Evolutionary conservation across 306 rosid genomes (phyloP).

Genomic region (Cucurbita ficifolia): DNA sequence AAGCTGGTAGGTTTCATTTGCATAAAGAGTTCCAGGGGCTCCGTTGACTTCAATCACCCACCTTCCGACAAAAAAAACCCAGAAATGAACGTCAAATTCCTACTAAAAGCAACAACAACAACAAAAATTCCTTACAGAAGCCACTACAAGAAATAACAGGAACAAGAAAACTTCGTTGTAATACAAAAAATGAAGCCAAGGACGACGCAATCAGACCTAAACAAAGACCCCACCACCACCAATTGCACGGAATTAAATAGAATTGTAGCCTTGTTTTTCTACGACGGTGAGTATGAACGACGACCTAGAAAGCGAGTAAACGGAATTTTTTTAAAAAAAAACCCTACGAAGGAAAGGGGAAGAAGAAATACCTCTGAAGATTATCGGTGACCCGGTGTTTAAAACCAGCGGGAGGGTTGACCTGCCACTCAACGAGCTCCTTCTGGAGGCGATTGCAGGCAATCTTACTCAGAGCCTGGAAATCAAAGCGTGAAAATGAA

Average conservation of each 20-base stretch:
- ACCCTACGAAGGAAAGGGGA: not conserved
- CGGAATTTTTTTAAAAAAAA: not conserved
- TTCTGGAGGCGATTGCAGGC: conserved; percentile 99
- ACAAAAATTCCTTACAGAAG: not conserved
- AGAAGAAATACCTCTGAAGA: conserved; percentile 55
- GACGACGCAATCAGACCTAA: not conserved
- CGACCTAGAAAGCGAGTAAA: not conserved
- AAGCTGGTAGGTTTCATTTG: conserved; percentile 88
- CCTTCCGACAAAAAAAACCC: conserved; percentile 28
- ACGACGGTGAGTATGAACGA: not conserved
- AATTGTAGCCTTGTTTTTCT: not conserved
- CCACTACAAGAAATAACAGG: not conserved
- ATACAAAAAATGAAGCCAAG: not conserved
- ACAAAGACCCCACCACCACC: not conserved
- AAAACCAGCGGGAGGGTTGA: conserved; percentile 88
- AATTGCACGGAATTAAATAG: not conserved
- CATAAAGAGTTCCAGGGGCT: conserved; percentile 89
- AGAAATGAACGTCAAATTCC: not conserved
- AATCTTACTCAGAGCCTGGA: conserved; percentile 81
- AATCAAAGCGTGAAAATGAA: not conserved
- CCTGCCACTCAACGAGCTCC: conserved; percentile 97
- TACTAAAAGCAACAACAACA: not conserved
- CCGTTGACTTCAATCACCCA: conserved; percentile 99
- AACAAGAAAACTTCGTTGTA: not conserved
- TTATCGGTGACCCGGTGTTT: conserved; percentile 94